Evolutionary conservation across 2,329 filamentous ascomycete genomes (phyloP).

Genomic region (Neopestalotiopsis rosae): DNA sequence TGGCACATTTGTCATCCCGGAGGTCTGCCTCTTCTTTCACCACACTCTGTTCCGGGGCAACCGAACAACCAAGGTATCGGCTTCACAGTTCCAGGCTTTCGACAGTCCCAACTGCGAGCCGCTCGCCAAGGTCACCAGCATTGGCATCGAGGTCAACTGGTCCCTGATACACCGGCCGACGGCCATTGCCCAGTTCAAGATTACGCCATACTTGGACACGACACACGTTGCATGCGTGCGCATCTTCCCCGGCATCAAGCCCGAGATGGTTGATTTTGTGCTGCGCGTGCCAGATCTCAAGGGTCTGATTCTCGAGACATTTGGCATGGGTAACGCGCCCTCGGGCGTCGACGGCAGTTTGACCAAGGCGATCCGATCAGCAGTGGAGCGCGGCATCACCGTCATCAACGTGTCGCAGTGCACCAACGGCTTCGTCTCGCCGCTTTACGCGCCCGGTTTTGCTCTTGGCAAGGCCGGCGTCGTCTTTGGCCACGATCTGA

Average conservation of each 20-base stretch:
- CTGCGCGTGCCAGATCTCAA: slow-evolving; percentile 76
- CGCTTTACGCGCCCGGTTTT: slow-evolving; percentile 79
- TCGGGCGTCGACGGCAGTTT: slow-evolving; percentile 80
- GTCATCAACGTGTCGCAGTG: slow-evolving; percentile 95
- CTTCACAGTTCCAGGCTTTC: slow-evolving; percentile 86
- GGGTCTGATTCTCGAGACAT: slow-evolving; percentile 87
- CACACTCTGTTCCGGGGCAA: slow-evolving; percentile 90
- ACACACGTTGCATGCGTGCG: slow-evolving; percentile 89
- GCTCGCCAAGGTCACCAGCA: slow-evolving; percentile 79
- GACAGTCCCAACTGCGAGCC: slow-evolving; percentile 86
- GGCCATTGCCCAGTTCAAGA: slow-evolving; percentile 73
- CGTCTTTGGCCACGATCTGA: slow-evolving; percentile 88
- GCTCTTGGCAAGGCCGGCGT: slow-evolving; percentile 83
- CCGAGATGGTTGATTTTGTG: slow-evolving; percentile 91
- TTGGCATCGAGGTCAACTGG: slow-evolving; percentile 84
- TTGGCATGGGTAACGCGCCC: slow-evolving; percentile 91
- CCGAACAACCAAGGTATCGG: slow-evolving; percentile 84
- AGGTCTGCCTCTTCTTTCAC: slow-evolving; percentile 94
- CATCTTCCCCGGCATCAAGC: slow-evolving; percentile 90
- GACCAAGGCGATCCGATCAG: slow-evolving; percentile 76
- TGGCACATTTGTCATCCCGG: slow-evolving; percentile 89
- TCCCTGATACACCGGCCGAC: slow-evolving; percentile 76
- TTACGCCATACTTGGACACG: slow-evolving; percentile 79
- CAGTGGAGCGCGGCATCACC: slow-evolving; percentile 80
- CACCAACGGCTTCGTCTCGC: slow-evolving; percentile 76